Evolutionary conservation across 129 eudicot genomes (phyloP).

Genomic region (Pittosporum tobira): DNA sequence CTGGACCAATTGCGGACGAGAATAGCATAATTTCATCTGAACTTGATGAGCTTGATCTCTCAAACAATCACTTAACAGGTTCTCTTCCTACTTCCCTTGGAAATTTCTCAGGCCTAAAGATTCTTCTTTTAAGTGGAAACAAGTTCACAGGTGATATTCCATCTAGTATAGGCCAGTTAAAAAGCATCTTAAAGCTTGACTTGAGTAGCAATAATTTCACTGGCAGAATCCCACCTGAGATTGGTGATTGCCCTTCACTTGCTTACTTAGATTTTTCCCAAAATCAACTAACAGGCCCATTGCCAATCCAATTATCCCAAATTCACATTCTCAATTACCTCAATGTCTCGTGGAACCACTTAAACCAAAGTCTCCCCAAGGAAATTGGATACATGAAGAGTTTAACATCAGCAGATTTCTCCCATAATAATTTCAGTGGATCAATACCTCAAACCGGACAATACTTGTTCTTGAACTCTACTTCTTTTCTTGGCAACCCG

Average conservation of each 20-base stretch:
- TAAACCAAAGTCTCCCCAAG: slow-evolving; percentile 40
- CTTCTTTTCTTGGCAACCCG: slow-evolving; percentile 49
- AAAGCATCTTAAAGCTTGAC: slow-evolving; percentile 48
- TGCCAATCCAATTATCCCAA: slow-evolving; percentile 43
- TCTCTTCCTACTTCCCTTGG: slow-evolving; percentile 45
- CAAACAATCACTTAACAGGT: slow-evolving; percentile 51
- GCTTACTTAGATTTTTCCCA: slow-evolving; percentile 57
- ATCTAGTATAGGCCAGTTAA: slow-evolving; percentile 37
- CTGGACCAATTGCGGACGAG: slow-evolving; percentile 34
- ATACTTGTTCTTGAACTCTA: slow-evolving; percentile 42
- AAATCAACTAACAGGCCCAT: slow-evolving; percentile 47
- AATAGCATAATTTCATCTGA: slow-evolving; percentile 21
- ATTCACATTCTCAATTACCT: slow-evolving; percentile 56
- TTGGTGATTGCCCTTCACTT: slow-evolving; percentile 38
- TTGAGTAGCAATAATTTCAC: slow-evolving; percentile 46
- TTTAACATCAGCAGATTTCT: slow-evolving; percentile 67
- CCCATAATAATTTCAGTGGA: slow-evolving; percentile 58
- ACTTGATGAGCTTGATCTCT: slow-evolving; percentile 48
- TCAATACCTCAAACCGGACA: slow-evolving; percentile 56
- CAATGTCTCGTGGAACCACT: slow-evolving; percentile 57
- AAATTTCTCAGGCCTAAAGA: slow-evolving; percentile 47
- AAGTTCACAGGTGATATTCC: slow-evolving; percentile 46
- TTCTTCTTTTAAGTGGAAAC: slow-evolving; percentile 47
- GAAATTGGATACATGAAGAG: slow-evolving; percentile 58
- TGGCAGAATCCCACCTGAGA: slow-evolving; percentile 40